Percentiles rank a stretch among this genome's conserved stretches.
Evolutionary conservation across 2,329 filamentous ascomycete species (phyloP).

Genomic region (Ophiostoma sp.): DNA sequence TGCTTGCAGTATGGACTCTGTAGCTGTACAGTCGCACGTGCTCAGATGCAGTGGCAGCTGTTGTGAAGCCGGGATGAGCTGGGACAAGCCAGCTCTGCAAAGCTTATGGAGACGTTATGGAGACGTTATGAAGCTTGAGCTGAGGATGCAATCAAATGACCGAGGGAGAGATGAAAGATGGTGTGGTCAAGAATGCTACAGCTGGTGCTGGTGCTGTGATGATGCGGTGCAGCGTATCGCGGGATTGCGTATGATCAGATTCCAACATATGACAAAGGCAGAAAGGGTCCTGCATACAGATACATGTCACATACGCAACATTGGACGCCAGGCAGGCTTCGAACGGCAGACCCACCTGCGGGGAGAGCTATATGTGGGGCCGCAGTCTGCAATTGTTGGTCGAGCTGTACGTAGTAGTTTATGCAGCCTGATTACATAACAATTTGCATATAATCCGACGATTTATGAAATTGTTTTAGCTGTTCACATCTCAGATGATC

Average conservation of each 20-base stretch:
- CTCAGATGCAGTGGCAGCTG: conserved; percentile 5
- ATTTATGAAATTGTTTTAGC: background rate
- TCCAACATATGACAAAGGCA: conserved; percentile 5
- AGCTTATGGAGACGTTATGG: background rate
- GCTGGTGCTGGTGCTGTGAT: background rate
- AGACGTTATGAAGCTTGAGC: background rate
- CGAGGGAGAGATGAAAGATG: background rate
- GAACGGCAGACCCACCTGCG: conserved; percentile 6
- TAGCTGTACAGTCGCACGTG: background rate
- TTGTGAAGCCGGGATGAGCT: background rate
- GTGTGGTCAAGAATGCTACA: background rate
- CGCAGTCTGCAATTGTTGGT: background rate
- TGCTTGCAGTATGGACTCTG: background rate
- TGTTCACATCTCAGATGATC: background rate
- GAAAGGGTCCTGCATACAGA: background rate
- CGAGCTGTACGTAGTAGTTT: background rate
- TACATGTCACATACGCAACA: background rate
- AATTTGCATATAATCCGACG: background rate
- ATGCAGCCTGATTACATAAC: background rate
- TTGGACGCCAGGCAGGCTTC: conserved; percentile 9
- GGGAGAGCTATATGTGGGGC: conserved; percentile 1
- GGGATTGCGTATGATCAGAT: background rate
- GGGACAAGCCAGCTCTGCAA: background rate
- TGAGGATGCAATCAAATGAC: background rate
- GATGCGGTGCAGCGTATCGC: background rate